Evolutionary conservation across 306 rosid species (phyloP).

Genomic region (Vigna reflexopilosa): DNA sequence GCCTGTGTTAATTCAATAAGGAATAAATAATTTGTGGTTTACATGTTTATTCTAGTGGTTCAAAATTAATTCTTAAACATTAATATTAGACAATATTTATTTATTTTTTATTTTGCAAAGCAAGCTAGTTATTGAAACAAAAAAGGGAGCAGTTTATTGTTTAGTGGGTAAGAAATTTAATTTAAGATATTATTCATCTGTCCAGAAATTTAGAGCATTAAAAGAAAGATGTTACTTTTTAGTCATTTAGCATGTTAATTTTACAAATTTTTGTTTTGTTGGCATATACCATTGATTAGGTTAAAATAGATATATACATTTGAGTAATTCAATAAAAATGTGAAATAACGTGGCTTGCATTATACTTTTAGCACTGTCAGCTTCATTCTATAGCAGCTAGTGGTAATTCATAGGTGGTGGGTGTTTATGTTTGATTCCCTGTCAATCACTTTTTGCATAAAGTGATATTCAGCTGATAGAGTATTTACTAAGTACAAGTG

Average conservation of each 20-base stretch:
- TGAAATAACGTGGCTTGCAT: slow-evolving; percentile 3
- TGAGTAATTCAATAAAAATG: slow-evolving; percentile 27
- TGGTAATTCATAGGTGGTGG: slow-evolving; percentile 1
- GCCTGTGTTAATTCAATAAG: slow-evolving; percentile 25
- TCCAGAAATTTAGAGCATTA: not conserved
- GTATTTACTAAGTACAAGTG: not conserved
- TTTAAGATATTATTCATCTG: slow-evolving; percentile 15
- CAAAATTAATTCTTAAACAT: not conserved
- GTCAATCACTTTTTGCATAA: not conserved
- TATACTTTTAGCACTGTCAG: slow-evolving; percentile 27
- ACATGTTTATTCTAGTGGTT: not conserved
- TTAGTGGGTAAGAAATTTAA: slow-evolving; percentile 11
- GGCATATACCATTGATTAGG: not conserved
- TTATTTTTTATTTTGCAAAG: not conserved
- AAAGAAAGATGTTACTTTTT: not conserved
- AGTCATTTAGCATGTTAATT: slow-evolving; percentile 1
- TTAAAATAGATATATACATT: not conserved
- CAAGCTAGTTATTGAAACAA: not conserved
- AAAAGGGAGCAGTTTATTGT: not conserved
- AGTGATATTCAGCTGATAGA: not conserved
- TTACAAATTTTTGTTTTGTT: slow-evolving; percentile 1
- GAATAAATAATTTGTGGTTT: slow-evolving; percentile 13
- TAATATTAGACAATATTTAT: not conserved
- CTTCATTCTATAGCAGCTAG: slow-evolving; percentile 1
- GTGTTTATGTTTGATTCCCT: not conserved